Conservation (phyloP, 31 red algal species). For the Odonthalia washingtoniensis region DNA sequence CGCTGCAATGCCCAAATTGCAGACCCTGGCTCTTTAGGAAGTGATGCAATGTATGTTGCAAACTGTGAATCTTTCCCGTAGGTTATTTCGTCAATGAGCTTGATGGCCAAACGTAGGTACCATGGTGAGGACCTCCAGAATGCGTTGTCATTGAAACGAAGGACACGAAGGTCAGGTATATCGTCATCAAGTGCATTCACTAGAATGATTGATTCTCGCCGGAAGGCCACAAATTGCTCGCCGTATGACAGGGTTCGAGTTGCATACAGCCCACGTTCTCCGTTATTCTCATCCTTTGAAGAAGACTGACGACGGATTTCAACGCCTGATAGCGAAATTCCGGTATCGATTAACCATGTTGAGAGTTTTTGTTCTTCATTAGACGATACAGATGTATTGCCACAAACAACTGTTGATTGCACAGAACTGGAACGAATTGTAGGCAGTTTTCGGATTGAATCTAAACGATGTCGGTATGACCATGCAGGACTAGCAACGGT, state of each 20-base stretch:
- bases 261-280: constrained; percentile 43
- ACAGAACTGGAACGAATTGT: no score
- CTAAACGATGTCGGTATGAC: no score
- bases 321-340: no score
- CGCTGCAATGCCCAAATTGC: constrained; percentile 58
- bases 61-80: constrained; percentile 31
- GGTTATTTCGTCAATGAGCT: constrained; percentile 51
- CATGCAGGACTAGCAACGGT: no score
- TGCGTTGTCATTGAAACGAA: neutral
- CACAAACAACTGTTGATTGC: no score
- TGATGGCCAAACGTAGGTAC: constrained; percentile 45
- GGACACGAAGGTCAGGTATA: constrained; percentile 29
- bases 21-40: constrained; percentile 37
- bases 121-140: constrained; percentile 55
- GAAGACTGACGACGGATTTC: no score
- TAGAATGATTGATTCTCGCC: constrained; percentile 6
- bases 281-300: constrained; percentile 9
- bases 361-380: no score
- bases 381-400: no score
- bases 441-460: no score
- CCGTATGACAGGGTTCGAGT: constrained; percentile 3
- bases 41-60: constrained; percentile 25
- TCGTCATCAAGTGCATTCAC: neutral
- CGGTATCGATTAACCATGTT: no score
- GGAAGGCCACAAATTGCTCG: constrained; percentile 33